These are phyloP conservation scores for Dendrocalamus latiflorus DNA, from an alignment of 202 grass and related monocot species.

Conservation along the genomic window DNA sequence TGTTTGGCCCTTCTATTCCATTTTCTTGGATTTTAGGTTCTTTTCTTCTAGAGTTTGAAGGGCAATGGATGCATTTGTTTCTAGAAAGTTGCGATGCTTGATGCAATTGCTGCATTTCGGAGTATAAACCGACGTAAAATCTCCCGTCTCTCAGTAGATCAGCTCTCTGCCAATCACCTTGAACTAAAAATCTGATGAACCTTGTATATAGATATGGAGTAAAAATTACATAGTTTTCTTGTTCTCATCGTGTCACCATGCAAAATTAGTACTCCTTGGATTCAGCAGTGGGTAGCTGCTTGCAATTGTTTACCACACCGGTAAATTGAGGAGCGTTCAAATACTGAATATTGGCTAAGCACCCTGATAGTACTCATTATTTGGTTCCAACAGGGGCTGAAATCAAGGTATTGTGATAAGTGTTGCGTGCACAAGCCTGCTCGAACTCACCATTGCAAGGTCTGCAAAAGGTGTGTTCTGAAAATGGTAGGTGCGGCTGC, in stretches of 20 bases:
- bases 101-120: background rate
- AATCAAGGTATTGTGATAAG: conserved; percentile 86
- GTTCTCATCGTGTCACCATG: background rate
- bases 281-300: background rate
- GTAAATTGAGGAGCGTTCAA: background rate
- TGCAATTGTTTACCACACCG: background rate
- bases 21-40: background rate
- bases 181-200: background rate
- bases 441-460: conserved; percentile 78
- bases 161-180: background rate
- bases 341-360: background rate
- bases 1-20: background rate
- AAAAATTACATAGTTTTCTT: too few relatives aligned
- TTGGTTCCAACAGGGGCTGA: conserved; percentile 48
- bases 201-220: background rate
- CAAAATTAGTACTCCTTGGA: background rate
- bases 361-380: background rate
- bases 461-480: conserved; percentile 88
- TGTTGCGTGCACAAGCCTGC: conserved; percentile 75
- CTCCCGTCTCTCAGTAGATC: background rate
- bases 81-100: background rate
- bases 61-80: background rate
- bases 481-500: conserved; percentile 68
- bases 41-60: background rate
- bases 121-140: background rate